phyloP scores from a whole-genome alignment of 345 rosid species.

The Stellera chamaejasme region DNA sequence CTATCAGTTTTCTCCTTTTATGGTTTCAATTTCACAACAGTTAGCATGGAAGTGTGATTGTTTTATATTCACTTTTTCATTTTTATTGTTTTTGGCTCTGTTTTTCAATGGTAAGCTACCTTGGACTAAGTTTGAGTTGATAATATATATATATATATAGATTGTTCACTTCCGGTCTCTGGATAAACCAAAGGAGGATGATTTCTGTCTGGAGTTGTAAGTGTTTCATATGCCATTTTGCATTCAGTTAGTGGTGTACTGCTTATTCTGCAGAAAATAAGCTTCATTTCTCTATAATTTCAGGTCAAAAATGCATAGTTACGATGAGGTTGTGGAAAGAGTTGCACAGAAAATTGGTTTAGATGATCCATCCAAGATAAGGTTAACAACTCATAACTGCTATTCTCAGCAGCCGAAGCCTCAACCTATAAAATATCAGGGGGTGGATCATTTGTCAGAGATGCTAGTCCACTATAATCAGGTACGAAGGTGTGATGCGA shows the following conservation, averaged over 20 bases:
- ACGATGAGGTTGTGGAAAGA: slow-evolving; percentile 71
- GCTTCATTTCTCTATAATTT: not conserved
- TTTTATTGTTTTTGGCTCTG: too few relatives aligned
- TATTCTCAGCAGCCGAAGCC: slow-evolving; percentile 82
- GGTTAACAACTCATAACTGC: slow-evolving; percentile 74
- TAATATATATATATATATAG: slow-evolving; percentile 15
- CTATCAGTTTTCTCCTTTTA: too few relatives aligned
- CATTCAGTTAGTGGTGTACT: not conserved
- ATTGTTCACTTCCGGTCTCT: slow-evolving; percentile 58
- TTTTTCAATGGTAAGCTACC: too few relatives aligned
- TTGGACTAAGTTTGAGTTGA: slow-evolving; percentile 1
- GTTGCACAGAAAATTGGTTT: slow-evolving; percentile 53
- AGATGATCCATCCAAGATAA: slow-evolving; percentile 66
- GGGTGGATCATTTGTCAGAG: slow-evolving; percentile 56
- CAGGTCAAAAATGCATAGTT: slow-evolving; percentile 56
- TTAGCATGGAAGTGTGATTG: too few relatives aligned
- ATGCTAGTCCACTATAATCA: slow-evolving; percentile 75
- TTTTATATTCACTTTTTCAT: too few relatives aligned
- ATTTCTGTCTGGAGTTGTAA: slow-evolving; percentile 65
- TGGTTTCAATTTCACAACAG: too few relatives aligned
- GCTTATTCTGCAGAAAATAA: not conserved
- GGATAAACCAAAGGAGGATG: slow-evolving; percentile 71
- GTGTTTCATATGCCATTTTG: slow-evolving; percentile 16
- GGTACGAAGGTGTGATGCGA: slow-evolving; percentile 22
- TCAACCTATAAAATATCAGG: slow-evolving; percentile 63